Evolutionary conservation across 2,329 filamentous ascomycete genomes (phyloP), one percentile per base, ranked within the genome.

Genomic region (Exutisphaerella laricina): DNA sequence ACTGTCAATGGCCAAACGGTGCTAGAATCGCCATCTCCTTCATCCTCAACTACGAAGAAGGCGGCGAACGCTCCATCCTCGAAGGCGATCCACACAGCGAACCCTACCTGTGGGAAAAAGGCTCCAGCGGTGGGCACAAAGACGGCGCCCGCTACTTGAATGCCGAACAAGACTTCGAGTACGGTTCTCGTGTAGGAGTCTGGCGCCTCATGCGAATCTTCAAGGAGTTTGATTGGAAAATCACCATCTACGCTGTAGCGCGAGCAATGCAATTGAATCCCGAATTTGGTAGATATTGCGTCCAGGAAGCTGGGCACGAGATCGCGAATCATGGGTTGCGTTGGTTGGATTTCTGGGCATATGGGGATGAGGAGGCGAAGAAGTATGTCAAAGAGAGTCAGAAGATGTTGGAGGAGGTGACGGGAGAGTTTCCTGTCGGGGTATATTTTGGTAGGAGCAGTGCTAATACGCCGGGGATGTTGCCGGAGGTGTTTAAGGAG

Each of bases 401-500:
- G 39, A 57, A 63, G 12, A 56, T 61, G 16, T 48, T 60, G 20
- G 69, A 72, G 52, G 49, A 55, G 14, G 59, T 72, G 6, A 66
- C 66, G 3, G 72, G 72, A 1, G 67, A 70, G 42, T 68, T 67
- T 7, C 72, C 72, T 0, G 61, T 64, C 16, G 72, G 72, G 0
- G 73, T 70, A 63, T 76, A 74, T 60, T 73, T 73, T 41, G 72
- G 72, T 0, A 63, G 71, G 0, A 58, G 59, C 3, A 69, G 66
- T 5, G 68, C 70, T 1, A 68, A 72, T 30, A 70, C 67, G 6
- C 60, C 67, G 7, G 67, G 67, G 7, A 57, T 75, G 16, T 64
- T 77, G 1, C 68, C 67, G 34, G 66, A 70, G 48, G 67, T 72
- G 2, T 75, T 71, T 56, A 68, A 72, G 46, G 74, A 77, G 57